Conservation (phyloP, 805 yeast species). For the Citeromyces matritensis region DNA sequence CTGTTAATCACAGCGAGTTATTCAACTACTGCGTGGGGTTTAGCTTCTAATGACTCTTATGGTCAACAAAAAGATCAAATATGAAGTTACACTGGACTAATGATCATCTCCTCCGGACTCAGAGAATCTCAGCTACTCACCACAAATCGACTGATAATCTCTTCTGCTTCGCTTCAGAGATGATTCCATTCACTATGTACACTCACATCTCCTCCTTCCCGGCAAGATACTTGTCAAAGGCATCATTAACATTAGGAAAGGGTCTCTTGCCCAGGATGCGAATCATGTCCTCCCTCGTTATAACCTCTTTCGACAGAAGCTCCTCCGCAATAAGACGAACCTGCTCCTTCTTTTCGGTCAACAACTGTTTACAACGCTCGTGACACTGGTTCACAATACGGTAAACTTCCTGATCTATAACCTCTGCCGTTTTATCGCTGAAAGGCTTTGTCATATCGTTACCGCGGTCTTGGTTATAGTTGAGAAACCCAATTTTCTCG, state of each 20-base stretch:
- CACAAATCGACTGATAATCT: not conserved
- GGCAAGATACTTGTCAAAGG: slow-evolving; percentile 57
- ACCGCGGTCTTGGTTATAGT: slow-evolving; percentile 53
- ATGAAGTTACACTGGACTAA: not conserved
- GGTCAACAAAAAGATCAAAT: not conserved
- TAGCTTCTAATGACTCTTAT: not conserved
- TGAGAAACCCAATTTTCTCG: slow-evolving; percentile 67
- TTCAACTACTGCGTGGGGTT: not conserved
- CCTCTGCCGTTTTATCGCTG: slow-evolving; percentile 71
- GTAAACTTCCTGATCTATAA: slow-evolving; percentile 74
- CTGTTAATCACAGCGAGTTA: not conserved
- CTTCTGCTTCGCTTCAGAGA: too few relatives aligned
- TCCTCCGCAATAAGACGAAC: slow-evolving; percentile 83
- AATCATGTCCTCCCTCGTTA: slow-evolving; percentile 91
- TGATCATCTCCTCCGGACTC: not conserved
- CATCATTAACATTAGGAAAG: slow-evolving; percentile 80
- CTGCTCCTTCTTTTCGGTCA: slow-evolving; percentile 56
- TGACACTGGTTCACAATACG: slow-evolving; percentile 68
- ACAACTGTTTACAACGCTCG: slow-evolving; percentile 47
- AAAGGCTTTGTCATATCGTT: slow-evolving; percentile 50
- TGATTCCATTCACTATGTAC: too few relatives aligned
- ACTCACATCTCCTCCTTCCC: slow-evolving; percentile 1
- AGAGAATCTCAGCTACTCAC: not conserved
- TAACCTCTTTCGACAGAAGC: slow-evolving; percentile 71
- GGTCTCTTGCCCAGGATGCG: slow-evolving; percentile 82